phyloP scores from a whole-genome alignment of 495 filamentous ascomycete genomes.

The Annulohypoxylon nitens region DNA sequence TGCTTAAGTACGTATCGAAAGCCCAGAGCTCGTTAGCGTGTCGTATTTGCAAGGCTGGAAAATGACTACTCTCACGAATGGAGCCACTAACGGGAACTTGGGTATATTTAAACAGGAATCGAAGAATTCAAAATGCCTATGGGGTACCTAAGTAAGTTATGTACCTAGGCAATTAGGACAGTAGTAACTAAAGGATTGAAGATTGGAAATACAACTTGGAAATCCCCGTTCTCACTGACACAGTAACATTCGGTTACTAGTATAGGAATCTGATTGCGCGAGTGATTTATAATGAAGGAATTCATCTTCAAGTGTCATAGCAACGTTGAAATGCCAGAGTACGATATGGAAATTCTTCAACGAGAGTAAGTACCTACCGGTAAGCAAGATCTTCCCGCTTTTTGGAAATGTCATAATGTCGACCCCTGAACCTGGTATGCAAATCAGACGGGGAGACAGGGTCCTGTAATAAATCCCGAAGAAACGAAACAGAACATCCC shows the following conservation, averaged over 20 bases:
- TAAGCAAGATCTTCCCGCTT: not conserved
- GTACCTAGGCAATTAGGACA: too few species aligned
- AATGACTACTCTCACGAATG: not conserved
- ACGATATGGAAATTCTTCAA: not conserved
- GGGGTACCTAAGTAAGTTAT: too few species aligned
- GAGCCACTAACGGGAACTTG: constrained; percentile 28
- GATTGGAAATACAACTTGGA: not conserved
- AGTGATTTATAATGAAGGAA: constrained; percentile 15
- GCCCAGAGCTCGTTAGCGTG: not conserved
- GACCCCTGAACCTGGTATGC: constrained; percentile 8
- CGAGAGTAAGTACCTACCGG: not conserved
- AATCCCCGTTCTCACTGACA: not conserved
- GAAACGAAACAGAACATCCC: constrained; percentile 7
- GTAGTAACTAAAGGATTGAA: not conserved
- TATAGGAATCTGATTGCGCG: not conserved
- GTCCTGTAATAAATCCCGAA: constrained; percentile 29
- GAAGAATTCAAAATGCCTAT: not conserved
- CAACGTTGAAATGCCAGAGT: not conserved
- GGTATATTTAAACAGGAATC: not conserved
- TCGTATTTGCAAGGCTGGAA: constrained; percentile 11
- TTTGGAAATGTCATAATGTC: constrained; percentile 7
- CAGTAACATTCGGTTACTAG: constrained; percentile 2
- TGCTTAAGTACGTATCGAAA: not conserved
- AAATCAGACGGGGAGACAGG: constrained; percentile 18
- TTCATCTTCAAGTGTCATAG: not conserved